A percentile compares a stretch with the other conserved stretches of the same genome.
Conservation (phyloP, 2,329 filamentous ascomycete species). For the Plectosphaerella sp. region DNA sequence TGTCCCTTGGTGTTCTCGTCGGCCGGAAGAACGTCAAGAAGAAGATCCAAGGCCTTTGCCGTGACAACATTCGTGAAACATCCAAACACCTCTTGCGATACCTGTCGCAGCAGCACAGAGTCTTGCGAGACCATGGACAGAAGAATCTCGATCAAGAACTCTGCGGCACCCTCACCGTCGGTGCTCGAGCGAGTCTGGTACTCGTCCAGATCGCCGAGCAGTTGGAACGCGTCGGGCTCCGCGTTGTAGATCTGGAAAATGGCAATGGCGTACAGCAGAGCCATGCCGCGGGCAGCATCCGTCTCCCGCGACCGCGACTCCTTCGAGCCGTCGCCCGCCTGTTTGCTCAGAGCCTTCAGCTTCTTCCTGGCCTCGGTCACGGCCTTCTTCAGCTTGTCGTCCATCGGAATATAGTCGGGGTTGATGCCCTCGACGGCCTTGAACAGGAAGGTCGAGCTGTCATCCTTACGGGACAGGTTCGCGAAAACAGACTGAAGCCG, state of each 20-base stretch:
- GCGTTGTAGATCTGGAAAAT: slow-evolving; percentile 88
- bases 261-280: slow-evolving; percentile 77
- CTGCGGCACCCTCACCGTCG: slow-evolving; percentile 52
- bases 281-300: slow-evolving; percentile 58
- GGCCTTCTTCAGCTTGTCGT: slow-evolving; percentile 48
- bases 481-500: slow-evolving; percentile 55
- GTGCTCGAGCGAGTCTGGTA: slow-evolving; percentile 65
- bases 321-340: slow-evolving; percentile 15
- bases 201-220: slow-evolving; percentile 75
- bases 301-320: slow-evolving; percentile 26
- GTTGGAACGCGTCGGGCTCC: slow-evolving; percentile 77
- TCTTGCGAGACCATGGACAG: slow-evolving; percentile 85
- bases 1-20: slow-evolving; percentile 82
- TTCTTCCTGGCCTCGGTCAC: slow-evolving; percentile 46
- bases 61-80: slow-evolving; percentile 76
- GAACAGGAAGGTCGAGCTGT: slow-evolving; percentile 50
- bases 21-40: slow-evolving; percentile 66
- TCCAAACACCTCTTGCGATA: slow-evolving; percentile 83
- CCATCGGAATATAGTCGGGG: slow-evolving; percentile 46
- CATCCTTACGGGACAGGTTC: slow-evolving; percentile 49
- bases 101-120: slow-evolving; percentile 78
- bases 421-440: slow-evolving; percentile 50
- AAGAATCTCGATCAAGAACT: slow-evolving; percentile 79
- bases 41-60: slow-evolving; percentile 61
- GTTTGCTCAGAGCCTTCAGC: slow-evolving; percentile 48